These are phyloP conservation scores for Gastroboletus turbinatus DNA, from an alignment of 1,284 basidiomycete species.

Conservation along the genomic window DNA sequence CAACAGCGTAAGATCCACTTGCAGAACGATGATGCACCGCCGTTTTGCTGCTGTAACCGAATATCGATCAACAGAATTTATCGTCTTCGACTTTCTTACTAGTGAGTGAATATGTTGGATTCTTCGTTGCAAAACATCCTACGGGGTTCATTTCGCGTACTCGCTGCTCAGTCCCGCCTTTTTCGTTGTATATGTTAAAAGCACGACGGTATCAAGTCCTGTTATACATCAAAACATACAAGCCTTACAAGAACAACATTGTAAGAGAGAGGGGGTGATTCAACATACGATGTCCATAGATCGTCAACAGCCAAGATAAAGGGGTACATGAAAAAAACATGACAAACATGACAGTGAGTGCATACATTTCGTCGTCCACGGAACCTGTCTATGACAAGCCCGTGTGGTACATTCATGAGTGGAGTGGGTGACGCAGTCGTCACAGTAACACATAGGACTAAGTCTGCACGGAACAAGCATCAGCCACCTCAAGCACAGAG, in stretches of 20 bases:
- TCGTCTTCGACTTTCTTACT: too few relatives aligned
- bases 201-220: background rate
- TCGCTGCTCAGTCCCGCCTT: background rate
- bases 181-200: background rate
- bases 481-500: conserved; percentile 2
- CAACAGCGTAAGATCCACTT: too few relatives aligned
- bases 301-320: background rate
- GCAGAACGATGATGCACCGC: too few relatives aligned
- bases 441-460: background rate
- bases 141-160: background rate
- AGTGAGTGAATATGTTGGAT: too few relatives aligned
- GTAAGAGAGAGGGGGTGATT: background rate
- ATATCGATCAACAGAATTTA: too few relatives aligned
- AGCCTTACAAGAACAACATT: conserved; percentile 2
- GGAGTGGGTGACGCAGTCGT: background rate
- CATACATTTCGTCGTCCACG: conserved; percentile 7
- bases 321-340: background rate
- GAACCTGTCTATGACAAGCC: background rate
- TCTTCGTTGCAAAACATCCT: background rate
- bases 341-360: background rate
- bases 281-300: conserved; percentile 1
- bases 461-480: conserved; percentile 9
- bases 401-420: background rate
- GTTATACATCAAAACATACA: conserved; percentile 5
- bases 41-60: too few relatives aligned